Base-by-base conservation (phyloP, 805 yeast genomes). In the Lachancea meyersii region DNA sequence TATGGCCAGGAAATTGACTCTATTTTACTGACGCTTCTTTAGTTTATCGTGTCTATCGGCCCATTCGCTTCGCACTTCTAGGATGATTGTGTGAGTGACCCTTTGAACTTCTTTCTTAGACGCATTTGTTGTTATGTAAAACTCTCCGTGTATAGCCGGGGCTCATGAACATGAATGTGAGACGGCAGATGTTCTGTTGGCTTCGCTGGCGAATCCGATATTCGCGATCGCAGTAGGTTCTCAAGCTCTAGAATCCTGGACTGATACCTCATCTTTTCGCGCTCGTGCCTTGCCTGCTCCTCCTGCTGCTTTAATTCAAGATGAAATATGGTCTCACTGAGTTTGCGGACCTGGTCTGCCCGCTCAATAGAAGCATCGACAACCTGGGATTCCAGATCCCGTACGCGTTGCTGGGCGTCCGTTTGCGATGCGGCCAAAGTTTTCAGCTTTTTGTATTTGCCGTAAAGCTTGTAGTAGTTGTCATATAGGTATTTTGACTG, bases 401-500 rank as follows among this genome's bases (percentile, higher is more conserved):
- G 46, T 32, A 55, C 45, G 18, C 53, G 44, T 23, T 22, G 26
- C 18, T n/a, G 49, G 22, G 45, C 27, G 19, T 49, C 45, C 3
- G 49, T 26, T 17, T 49, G 35, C 23, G 42, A 43, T 17, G 37
- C 31, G 14, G 38, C 33, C 10, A 35, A 31, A 8, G 37, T 36
- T 20, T 55, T 58, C 31, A 61, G 47, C 2, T 50, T 56, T 35
- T 57, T 63, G 46, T 66, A 61, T 45, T 59, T 65, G 14, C 49
- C 46, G 26, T 56, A 59, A 23, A 64, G 57, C 22, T 53, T 50
- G 40, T 57, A 61, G 37, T 59, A 65, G 10, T 67, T 61, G 41
- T 67, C 70, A 41, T 58, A 65, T 4, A 65, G 40, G 41, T 52
- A 52, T 40, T 64, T 61, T 4, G 63, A 55, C 34, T 63, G 63